These are phyloP conservation scores for Saccharomycopsis capsularis DNA, from an alignment of 805 yeast species.

Conservation along the genomic window DNA sequence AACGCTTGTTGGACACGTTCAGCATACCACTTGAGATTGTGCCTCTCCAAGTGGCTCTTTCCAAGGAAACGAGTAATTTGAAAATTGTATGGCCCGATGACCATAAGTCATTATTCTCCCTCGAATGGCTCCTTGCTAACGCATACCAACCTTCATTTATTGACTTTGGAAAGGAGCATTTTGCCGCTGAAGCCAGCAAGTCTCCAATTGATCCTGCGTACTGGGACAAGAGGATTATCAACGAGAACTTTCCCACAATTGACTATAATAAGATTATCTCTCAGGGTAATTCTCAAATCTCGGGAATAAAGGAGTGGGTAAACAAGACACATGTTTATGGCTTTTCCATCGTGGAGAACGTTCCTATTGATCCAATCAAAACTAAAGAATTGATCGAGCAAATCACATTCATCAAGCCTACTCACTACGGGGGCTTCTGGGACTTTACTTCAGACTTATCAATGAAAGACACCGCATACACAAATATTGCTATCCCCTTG, in stretches of 20 bases:
- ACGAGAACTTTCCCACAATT: constrained; percentile 39
- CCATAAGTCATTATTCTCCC: constrained; percentile 18
- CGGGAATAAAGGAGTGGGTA: constrained; percentile 53
- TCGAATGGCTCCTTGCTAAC: constrained; percentile 23
- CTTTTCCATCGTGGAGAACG: constrained; percentile 53
- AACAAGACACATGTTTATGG: constrained; percentile 49
- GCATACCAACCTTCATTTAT: not conserved
- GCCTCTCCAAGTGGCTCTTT: constrained; percentile 14
- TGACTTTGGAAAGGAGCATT: constrained; percentile 22
- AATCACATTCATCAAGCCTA: constrained; percentile 54
- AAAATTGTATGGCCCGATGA: constrained; percentile 34
- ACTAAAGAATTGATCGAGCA: constrained; percentile 52
- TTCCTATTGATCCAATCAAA: constrained; percentile 52
- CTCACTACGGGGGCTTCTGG: constrained; percentile 80
- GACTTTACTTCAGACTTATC: constrained; percentile 65
- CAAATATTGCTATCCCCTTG: constrained; percentile 53
- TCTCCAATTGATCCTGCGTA: constrained; percentile 29
- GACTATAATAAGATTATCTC: constrained; percentile 43
- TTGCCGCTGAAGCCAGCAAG: constrained; percentile 20
- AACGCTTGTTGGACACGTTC: constrained; percentile 51
- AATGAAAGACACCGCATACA: constrained; percentile 65
- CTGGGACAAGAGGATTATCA: constrained; percentile 42
- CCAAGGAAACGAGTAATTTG: constrained; percentile 18
- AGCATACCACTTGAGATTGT: constrained; percentile 31
- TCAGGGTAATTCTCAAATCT: constrained; percentile 28